Conservation (phyloP, 257 asterid genomes). For the Gentiana straminea region DNA sequence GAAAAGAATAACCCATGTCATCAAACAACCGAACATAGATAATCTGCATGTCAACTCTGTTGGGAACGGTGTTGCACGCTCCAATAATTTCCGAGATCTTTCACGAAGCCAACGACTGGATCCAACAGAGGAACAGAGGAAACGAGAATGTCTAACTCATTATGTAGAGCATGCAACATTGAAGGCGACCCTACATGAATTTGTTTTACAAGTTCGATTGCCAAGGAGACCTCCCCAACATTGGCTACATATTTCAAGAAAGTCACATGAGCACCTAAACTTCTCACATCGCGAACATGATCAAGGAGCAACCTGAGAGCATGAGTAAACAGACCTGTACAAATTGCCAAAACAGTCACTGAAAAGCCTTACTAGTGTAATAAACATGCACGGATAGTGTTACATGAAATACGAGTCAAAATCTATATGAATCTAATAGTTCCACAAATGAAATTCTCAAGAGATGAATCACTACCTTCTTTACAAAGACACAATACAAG, state of each 20-base stretch:
- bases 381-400: constrained; percentile 1
- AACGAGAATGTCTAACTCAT: constrained; percentile 29
- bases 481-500: constrained; percentile 48
- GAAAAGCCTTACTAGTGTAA: neutral
- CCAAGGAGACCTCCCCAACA: constrained; percentile 37
- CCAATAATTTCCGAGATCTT: neutral
- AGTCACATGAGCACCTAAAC: constrained; percentile 35
- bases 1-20: too few relatives aligned
- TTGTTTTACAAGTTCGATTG: constrained; percentile 44
- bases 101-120: constrained; percentile 19
- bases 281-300: constrained; percentile 16
- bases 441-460: neutral
- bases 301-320: constrained; percentile 41
- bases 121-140: constrained; percentile 30
- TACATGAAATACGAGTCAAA: neutral
- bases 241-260: constrained; percentile 43
- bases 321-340: constrained; percentile 41
- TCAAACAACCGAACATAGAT: too few relatives aligned
- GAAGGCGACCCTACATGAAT: constrained; percentile 35
- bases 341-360: neutral
- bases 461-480: constrained; percentile 32
- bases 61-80: too few relatives aligned
- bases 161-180: constrained; percentile 28
- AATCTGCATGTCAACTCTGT: too few relatives aligned
- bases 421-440: neutral